Evolutionary conservation across 352 stramenopile genomes (phyloP).

Genomic region (Aphanomyces stellatus): DNA sequence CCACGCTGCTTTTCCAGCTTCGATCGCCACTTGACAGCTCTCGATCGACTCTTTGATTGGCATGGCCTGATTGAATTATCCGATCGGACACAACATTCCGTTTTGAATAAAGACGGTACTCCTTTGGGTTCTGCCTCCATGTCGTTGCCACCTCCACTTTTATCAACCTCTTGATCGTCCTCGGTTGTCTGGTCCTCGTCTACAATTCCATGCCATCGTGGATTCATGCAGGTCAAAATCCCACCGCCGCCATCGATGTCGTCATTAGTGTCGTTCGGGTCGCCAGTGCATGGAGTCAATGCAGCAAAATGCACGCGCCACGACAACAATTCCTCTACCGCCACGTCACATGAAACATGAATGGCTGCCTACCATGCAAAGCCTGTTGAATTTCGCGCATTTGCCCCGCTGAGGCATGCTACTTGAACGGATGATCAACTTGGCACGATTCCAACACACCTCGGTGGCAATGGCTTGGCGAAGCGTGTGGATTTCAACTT

Average conservation of each 20-base stretch:
- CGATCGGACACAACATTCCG: no score
- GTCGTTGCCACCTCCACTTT: no score
- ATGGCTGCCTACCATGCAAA: not conserved
- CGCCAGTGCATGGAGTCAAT: not conserved
- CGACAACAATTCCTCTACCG: not conserved
- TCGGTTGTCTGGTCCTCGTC: no score
- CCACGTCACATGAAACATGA: not conserved
- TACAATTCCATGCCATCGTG: no score
- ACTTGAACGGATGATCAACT: not conserved
- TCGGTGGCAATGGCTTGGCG: not conserved
- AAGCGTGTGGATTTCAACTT: not conserved
- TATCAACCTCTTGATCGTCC: no score
- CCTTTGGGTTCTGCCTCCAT: no score
- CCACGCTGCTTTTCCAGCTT: slow-evolving; percentile 48
- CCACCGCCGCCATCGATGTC: slow-evolving; percentile 22
- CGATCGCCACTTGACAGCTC: slow-evolving; percentile 21
- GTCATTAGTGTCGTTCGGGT: slow-evolving; percentile 44
- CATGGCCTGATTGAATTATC: no score
- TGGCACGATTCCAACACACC: not conserved
- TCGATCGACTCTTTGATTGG: slow-evolving; percentile 30
- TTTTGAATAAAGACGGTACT: no score
- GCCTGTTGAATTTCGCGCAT: not conserved
- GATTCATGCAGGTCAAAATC: not conserved
- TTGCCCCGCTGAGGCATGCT: not conserved
- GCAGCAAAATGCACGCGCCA: not conserved